Conservation (phyloP, 2,329 filamentous ascomycete species). For the Diaporthe ilicicola region DNA sequence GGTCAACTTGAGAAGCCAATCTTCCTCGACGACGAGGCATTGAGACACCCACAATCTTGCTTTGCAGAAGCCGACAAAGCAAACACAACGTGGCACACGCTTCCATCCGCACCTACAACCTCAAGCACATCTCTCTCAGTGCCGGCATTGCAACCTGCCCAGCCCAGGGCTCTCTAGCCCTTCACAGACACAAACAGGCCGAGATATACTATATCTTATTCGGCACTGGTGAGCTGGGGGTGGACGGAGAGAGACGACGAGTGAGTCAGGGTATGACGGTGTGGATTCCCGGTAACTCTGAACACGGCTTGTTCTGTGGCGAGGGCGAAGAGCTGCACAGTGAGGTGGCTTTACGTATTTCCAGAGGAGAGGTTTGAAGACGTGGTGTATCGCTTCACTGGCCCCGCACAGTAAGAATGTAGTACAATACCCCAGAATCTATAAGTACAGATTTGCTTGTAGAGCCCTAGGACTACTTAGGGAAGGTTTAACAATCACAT, state of each 20-base stretch:
- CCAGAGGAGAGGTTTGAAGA: neutral
- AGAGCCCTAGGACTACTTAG: too few relatives aligned
- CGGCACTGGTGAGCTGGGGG: neutral
- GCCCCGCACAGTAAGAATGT: neutral
- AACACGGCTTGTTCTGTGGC: slow-evolving; percentile 10
- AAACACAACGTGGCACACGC: slow-evolving; percentile 6
- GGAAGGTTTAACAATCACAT: too few relatives aligned
- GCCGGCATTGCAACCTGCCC: neutral
- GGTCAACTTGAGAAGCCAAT: neutral
- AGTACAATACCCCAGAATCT: neutral
- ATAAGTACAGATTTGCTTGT: too few relatives aligned
- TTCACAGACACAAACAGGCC: neutral
- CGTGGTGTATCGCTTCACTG: neutral
- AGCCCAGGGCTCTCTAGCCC: slow-evolving; percentile 4
- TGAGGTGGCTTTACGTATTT: slow-evolving; percentile 12
- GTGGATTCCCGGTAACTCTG: neutral
- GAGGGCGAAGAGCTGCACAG: neutral
- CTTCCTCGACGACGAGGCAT: neutral
- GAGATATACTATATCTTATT: slow-evolving; percentile 2
- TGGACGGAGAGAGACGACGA: neutral
- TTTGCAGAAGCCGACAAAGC: neutral
- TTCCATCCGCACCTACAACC: neutral
- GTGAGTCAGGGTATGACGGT: neutral
- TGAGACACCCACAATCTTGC: neutral
- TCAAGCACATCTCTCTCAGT: neutral